These are phyloP conservation scores for Phytopythium sindhum DNA, from an alignment of 352 stramenopile genomes.

Conservation along the genomic window DNA sequence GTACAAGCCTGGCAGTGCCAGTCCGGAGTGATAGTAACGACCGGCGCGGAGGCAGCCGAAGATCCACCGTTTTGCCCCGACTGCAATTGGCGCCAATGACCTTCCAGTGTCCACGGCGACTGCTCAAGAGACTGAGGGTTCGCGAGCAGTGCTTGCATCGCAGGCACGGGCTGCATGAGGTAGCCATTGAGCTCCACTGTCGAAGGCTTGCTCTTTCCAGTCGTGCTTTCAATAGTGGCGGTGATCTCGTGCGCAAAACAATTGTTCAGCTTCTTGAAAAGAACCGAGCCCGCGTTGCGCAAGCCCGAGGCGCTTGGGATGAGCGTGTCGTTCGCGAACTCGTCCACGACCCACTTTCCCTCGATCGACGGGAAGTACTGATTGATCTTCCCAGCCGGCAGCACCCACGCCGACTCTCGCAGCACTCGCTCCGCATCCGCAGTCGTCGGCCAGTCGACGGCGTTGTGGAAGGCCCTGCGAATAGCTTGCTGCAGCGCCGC, in stretches of 20 bases:
- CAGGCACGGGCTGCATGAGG: constrained; percentile 47
- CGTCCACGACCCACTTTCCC: constrained; percentile 78
- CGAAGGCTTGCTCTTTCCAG: constrained; percentile 31
- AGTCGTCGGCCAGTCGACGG: constrained; percentile 34
- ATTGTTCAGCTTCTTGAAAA: constrained; percentile 51
- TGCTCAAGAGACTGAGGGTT: constrained; percentile 19
- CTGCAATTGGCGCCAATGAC: constrained; percentile 72
- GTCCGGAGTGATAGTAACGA: constrained; percentile 22
- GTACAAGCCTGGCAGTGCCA: constrained; percentile 79
- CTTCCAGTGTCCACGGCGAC: constrained; percentile 56
- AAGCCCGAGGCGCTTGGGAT: constrained; percentile 21
- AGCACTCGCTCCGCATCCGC: constrained; percentile 39
- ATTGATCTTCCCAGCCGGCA: constrained; percentile 31
- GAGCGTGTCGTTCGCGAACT: constrained; percentile 65
- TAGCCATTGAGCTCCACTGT: constrained; percentile 60
- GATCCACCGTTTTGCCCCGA: constrained; percentile 10
- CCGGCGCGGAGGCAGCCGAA: constrained; percentile 10
- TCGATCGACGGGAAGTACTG: constrained; percentile 60
- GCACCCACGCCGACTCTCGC: constrained; percentile 60
- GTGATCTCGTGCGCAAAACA: constrained; percentile 61
- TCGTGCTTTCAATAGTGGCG: constrained; percentile 42
- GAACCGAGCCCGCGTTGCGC: constrained; percentile 68
- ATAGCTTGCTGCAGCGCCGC: constrained; percentile 40
- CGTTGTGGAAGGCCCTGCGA: constrained; percentile 25
- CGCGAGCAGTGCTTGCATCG: constrained; percentile 46